Evolutionary conservation across 371 early-diverging fungal species (phyloP), one percentile per base, ranked within the genome.

Genomic region (Rhizopus delemar): DNA sequence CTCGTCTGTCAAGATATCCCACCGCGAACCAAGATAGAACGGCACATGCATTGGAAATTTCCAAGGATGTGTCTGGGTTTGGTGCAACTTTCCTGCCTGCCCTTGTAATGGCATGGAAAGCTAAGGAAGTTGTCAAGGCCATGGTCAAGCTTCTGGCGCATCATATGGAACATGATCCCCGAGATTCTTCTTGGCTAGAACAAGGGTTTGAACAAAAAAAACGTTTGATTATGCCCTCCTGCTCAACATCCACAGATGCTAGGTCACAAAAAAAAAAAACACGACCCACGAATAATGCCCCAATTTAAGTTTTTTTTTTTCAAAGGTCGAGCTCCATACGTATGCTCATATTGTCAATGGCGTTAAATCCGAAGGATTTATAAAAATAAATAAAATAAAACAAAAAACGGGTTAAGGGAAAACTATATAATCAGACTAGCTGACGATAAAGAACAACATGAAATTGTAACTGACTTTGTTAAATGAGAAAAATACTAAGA

Each of bases 41-140:
- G 39, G 6, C 39, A 38, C 6, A 38, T 38, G 39, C 39, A 38
- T 38, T 38, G 39, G 39, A 38, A 38, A 38, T 6, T 38, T 38
- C 39, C n/a, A 56, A 36, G 15, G 48, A 56, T 36, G 22, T 56
- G 1, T 46, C 48, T 16, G 29, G 13, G 34, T 56, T 56, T 56
- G 56, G 46, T 46, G 8, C 48, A 22, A 46, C 56, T 8, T 34
- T 56, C 3, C 41, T 58, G 41, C 51, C 59, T 31, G 16, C 59
- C 12, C n/a, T 58, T 2, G 39, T 50, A 15, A 50, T 51, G n/a
- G 59, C 59, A 41, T 58, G 59, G 59, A 39, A 50, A 12, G 43
- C 59, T 22, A 51, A 41, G 41, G 59, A 58, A 16, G 33, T 51
- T 34, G 43, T 58, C 1, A 51, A 51, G 28, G 39, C 39, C 39